These are phyloP conservation scores for Erythrophleum ivorense DNA, from an alignment of 331 rosid species.

Conservation along the genomic window DNA sequence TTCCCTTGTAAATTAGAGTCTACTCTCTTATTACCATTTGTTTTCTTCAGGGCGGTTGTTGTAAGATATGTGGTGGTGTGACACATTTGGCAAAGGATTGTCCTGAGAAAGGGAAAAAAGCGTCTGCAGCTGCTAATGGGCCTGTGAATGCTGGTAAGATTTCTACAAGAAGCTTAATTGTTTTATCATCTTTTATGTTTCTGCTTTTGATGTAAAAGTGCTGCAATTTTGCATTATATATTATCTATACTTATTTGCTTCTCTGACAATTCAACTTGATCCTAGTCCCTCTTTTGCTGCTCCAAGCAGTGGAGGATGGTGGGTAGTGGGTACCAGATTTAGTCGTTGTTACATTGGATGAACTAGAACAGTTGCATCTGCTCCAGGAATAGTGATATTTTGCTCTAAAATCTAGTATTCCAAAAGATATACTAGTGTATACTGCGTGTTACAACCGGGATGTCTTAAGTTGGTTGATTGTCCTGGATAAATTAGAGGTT, in stretches of 20 bases:
- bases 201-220: slow-evolving; percentile 25
- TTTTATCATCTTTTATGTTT: not conserved
- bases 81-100: slow-evolving; percentile 97
- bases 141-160: slow-evolving; percentile 52
- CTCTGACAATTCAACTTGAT: not conserved
- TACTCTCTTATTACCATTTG: slow-evolving; percentile 26
- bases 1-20: slow-evolving; percentile 12
- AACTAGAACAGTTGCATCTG: not conserved
- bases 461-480: not conserved
- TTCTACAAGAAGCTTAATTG: not conserved
- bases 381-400: slow-evolving; percentile 20
- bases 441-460: not conserved
- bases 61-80: slow-evolving; percentile 91
- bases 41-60: slow-evolving; percentile 81
- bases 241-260: slow-evolving; percentile 7
- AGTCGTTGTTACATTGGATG: not conserved
- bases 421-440: not conserved
- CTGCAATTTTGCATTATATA: slow-evolving; percentile 21
- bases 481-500: slow-evolving; percentile 8
- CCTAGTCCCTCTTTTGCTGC: slow-evolving; percentile 16
- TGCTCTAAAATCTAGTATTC: not conserved
- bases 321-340: slow-evolving; percentile 6
- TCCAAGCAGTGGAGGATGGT: slow-evolving; percentile 23
- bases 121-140: slow-evolving; percentile 41
- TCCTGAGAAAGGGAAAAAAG: slow-evolving; percentile 65